These are phyloP conservation scores for Phytopythium boreale DNA, from an alignment of 352 stramenopile genomes.

Conservation along the genomic window DNA sequence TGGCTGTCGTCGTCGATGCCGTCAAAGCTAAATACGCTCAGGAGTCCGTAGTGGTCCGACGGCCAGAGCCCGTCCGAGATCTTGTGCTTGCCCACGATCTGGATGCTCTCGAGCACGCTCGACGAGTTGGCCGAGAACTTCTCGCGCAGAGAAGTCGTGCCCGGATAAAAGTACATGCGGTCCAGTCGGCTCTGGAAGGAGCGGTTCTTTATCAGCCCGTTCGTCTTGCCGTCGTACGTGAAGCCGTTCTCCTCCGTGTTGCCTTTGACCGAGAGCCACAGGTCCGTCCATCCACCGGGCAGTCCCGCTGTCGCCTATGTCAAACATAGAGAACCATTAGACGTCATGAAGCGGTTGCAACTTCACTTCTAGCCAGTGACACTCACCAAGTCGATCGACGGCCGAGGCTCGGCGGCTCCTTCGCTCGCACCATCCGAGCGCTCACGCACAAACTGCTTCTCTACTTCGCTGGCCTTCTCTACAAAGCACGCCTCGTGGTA, in stretches of 20 bases:
- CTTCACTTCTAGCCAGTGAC: not conserved
- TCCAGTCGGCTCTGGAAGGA: constrained; percentile 71
- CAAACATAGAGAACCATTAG: not conserved
- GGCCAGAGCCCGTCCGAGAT: constrained; percentile 68
- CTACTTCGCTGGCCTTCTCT: constrained; percentile 20
- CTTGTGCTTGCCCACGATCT: constrained; percentile 60
- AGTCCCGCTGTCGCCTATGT: constrained; percentile 39
- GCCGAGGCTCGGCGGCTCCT: not conserved
- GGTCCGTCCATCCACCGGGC: constrained; percentile 56
- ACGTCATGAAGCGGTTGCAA: not conserved
- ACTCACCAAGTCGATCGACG: constrained; percentile 5
- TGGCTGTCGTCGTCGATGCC: constrained; percentile 11
- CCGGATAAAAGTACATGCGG: constrained; percentile 67
- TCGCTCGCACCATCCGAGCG: not conserved
- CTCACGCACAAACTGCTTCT: constrained; percentile 38
- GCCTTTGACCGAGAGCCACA: constrained; percentile 59
- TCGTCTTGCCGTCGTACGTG: constrained; percentile 68
- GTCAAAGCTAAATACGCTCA: constrained; percentile 41
- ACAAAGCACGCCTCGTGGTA: constrained; percentile 60
- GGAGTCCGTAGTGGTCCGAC: constrained; percentile 74
- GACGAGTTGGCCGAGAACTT: constrained; percentile 11
- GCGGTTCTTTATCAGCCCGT: constrained; percentile 53
- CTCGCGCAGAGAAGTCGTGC: not conserved
- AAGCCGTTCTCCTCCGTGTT: constrained; percentile 76
- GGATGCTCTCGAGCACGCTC: constrained; percentile 34